Evolutionary conservation across 805 yeast species (phyloP).

Genomic region (Hemisphaericaspora nanyangensis): DNA sequence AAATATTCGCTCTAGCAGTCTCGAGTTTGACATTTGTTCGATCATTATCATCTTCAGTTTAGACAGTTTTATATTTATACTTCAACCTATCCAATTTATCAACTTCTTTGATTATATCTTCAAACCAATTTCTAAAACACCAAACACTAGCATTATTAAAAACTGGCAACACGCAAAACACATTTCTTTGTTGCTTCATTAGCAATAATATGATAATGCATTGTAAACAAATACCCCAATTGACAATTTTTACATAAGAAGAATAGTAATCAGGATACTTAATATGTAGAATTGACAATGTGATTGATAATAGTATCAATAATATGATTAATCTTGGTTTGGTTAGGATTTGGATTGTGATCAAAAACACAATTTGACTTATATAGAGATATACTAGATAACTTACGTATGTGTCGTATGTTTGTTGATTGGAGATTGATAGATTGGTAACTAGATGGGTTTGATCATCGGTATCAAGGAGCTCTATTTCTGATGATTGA

Average conservation of each 20-base stretch:
- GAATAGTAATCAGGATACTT: constrained; percentile 1
- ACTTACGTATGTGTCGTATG: background rate
- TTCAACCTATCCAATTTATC: constrained; percentile 10
- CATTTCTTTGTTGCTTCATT: background rate
- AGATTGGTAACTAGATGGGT: constrained; percentile 5
- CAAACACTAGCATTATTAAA: constrained; percentile 9
- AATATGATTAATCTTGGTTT: background rate
- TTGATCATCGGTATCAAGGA: constrained; percentile 11
- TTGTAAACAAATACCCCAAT: constrained; percentile 3
- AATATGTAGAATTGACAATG: constrained; percentile 2
- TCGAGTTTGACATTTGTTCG: too few species aligned
- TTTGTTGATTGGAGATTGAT: background rate
- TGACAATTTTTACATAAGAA: background rate
- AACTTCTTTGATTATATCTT: constrained; percentile 7
- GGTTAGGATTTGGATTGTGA: background rate
- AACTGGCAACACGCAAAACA: constrained; percentile 6
- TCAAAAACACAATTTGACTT: background rate
- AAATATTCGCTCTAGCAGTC: too few species aligned
- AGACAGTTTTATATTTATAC: constrained; percentile 17
- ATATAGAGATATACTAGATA: constrained; percentile 3
- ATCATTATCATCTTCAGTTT: background rate
- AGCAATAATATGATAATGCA: background rate
- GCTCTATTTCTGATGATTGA: constrained; percentile 4
- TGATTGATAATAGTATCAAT: constrained; percentile 1
- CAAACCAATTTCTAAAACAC: constrained; percentile 9